These are phyloP conservation scores for Phanerodontia chrysosporium DNA, from an alignment of 768 basidiomycete genomes.

Conservation along the genomic window DNA sequence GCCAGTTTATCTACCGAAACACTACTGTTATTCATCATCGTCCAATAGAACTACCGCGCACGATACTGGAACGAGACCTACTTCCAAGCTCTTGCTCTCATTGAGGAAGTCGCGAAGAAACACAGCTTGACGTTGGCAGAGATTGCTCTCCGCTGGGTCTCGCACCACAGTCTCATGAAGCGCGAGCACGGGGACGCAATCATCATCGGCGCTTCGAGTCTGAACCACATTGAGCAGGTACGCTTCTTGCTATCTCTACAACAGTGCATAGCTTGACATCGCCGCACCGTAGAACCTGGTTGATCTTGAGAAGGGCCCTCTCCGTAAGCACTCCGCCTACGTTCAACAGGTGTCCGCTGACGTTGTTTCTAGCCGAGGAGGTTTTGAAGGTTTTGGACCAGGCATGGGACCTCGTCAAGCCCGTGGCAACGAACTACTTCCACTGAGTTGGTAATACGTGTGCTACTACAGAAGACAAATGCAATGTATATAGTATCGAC, in stretches of 20 bases:
- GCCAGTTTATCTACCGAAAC: conserved; percentile 16
- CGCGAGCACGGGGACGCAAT: conserved; percentile 46
- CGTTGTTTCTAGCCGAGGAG: conserved; percentile 12
- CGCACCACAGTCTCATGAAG: conserved; percentile 45
- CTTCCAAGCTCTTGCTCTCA: conserved; percentile 30
- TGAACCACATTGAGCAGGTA: conserved; percentile 47
- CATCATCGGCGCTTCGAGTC: conserved; percentile 57
- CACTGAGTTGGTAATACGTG: conserved; percentile 16
- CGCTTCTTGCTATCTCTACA: neutral
- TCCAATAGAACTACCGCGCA: conserved; percentile 33
- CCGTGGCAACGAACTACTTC: conserved; percentile 14
- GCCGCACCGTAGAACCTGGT: conserved; percentile 36
- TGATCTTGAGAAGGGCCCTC: conserved; percentile 54
- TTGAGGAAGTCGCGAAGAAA: conserved; percentile 29
- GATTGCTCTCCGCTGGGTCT: conserved; percentile 40
- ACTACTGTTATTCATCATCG: conserved; percentile 21
- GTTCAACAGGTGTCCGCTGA: neutral
- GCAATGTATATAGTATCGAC: neutral
- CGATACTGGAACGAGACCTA: conserved; percentile 31
- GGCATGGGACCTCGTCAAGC: conserved; percentile 18
- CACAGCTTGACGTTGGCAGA: conserved; percentile 18
- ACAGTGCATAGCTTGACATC: neutral
- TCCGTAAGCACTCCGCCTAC: conserved; percentile 34
- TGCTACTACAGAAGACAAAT: neutral
- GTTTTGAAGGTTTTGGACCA: conserved; percentile 17